Evolutionary conservation across 345 rosid genomes (phyloP), one percentile per base, ranked within the genome.

Genomic region (Toxicodendron radicans): DNA sequence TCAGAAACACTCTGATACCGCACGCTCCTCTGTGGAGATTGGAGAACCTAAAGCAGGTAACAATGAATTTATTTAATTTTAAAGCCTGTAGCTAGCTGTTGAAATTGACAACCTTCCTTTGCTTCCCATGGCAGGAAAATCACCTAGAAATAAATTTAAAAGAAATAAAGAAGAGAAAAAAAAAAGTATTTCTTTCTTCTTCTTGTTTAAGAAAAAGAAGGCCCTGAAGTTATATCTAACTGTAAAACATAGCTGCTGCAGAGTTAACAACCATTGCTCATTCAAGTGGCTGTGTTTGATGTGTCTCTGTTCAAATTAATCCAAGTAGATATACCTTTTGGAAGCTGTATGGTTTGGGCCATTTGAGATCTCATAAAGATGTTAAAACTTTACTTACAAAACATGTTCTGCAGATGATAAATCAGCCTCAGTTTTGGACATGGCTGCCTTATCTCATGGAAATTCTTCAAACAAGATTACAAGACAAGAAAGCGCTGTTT

Each of bases 361-460:
- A 53, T 69, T 54, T 56, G 64, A 57, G 24, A 33, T 48, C 38
- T 65, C 21, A 2, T 13, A n/a, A 2, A 57, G 23, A 23, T 57
- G 10, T 9, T 4, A 23, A 7, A 58, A 23, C 35, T 8, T 66
- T 48, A 16, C 69, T 33, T 62, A 16, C 23, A 63, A 12, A 62
- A 35, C 23, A 20, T 51, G 18, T 73, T 41, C 21, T 82, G 80
- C 83, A 85, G 89, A 71, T 60, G 79, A 76, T 21, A 58, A 38
- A 45, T 73, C 81, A 71, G 76, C 70, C 58, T 72, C 43, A 23
- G 35, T 51, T 32, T 65, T 63, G 71, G 76, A 84, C 17, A 60
- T 24, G 17, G 71, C 61, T 74, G 66, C 71, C 43, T 45, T 56
- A 20, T 73, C 76, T 30, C 46, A 38, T 60, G 76, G 57, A 60